These are phyloP conservation scores for Scolecobasidium constrictum DNA, from an alignment of 2,329 filamentous ascomycete species.

Conservation along the genomic window DNA sequence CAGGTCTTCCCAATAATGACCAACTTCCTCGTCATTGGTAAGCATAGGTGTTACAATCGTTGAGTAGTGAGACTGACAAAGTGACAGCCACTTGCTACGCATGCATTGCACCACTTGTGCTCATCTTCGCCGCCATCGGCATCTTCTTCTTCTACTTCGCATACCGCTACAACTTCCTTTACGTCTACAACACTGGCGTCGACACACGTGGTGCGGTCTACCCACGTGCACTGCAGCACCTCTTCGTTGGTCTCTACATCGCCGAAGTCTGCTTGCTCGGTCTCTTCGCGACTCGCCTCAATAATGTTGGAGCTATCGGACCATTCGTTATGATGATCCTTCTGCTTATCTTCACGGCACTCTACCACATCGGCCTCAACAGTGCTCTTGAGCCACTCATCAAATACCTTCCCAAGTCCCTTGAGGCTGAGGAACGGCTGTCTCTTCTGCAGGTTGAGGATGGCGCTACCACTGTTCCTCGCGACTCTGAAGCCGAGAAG, in stretches of 20 bases:
- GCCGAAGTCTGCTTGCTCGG: conserved; percentile 38
- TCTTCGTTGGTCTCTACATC: conserved; percentile 36
- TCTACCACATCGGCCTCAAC: conserved; percentile 28
- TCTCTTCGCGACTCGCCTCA: conserved; percentile 27
- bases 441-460: conserved; percentile 1
- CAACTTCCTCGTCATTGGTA: conserved; percentile 29
- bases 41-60: no score
- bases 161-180: conserved; percentile 39
- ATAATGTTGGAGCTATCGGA: conserved; percentile 23
- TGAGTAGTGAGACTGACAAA: no score
- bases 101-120: conserved; percentile 36
- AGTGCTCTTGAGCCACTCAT: conserved; percentile 18
- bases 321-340: conserved; percentile 33
- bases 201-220: conserved; percentile 38
- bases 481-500: neutral
- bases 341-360: conserved; percentile 27
- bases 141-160: conserved; percentile 34
- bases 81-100: conserved; percentile 32
- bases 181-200: conserved; percentile 34
- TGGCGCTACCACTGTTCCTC: neutral
- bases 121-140: conserved; percentile 34
- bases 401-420: conserved; percentile 14
- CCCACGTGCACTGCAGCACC: conserved; percentile 34
- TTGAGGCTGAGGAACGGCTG: conserved; percentile 10
- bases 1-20: conserved; percentile 36